Percentiles rank a stretch among this genome's conserved stretches.
These are phyloP conservation scores for Talaromyces sp. DNA, from an alignment of 2,329 filamentous ascomycete genomes.

Conservation along the genomic window DNA sequence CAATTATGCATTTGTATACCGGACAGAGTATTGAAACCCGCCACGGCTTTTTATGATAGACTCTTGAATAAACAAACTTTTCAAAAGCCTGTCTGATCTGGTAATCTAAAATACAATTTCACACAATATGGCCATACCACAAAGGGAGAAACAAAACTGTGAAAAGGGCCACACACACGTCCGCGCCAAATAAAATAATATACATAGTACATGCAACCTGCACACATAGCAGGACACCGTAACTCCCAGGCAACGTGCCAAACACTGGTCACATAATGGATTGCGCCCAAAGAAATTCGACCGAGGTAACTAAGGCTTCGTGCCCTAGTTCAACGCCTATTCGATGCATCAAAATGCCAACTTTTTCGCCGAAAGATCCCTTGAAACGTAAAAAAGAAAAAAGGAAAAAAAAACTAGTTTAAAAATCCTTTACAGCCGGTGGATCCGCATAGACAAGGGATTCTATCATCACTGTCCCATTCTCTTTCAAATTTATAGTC, in stretches of 20 bases:
- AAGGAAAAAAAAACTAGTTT: slow-evolving; percentile 56
- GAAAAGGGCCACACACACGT: neutral
- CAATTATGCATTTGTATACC: neutral
- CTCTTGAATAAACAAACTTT: neutral
- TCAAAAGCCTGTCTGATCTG: neutral
- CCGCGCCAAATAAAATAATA: neutral
- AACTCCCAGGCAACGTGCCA: neutral
- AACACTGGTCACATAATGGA: neutral
- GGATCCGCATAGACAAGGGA: slow-evolving; percentile 94
- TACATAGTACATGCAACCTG: neutral
- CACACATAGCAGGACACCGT: neutral
- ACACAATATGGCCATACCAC: neutral
- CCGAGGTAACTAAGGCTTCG: neutral
- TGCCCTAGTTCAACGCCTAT: slow-evolving; percentile 3
- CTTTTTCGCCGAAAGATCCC: neutral
- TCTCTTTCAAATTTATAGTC: slow-evolving; percentile 99
- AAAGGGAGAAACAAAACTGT: neutral
- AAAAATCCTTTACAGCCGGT: slow-evolving; percentile 97
- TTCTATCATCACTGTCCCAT: slow-evolving; percentile 87
- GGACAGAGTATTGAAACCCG: neutral
- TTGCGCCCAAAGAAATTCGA: neutral
- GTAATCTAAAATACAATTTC: neutral
- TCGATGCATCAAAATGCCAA: slow-evolving; percentile 5
- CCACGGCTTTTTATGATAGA: neutral
- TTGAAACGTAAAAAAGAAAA: neutral